Conservation (phyloP, 2,329 filamentous ascomycete species). For the Cladosporium sp. region DNA sequence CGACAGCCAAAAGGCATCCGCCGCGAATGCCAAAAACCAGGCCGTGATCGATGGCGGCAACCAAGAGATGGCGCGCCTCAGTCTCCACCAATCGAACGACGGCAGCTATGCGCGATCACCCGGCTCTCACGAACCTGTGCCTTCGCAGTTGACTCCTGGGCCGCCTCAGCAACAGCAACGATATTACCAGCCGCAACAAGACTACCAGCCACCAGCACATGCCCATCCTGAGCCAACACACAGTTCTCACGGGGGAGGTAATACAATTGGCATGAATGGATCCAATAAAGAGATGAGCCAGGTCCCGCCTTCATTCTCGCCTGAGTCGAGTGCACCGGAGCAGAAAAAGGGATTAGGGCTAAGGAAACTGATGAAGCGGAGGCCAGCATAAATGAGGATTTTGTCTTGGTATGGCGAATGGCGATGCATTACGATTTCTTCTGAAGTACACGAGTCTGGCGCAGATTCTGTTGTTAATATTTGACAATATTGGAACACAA, state of each 20-base stretch:
- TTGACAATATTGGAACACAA: no score
- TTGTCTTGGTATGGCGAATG: no score
- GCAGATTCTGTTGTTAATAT: no score
- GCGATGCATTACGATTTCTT: no score
- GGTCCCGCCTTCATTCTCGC: constrained; percentile 4
- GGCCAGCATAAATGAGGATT: neutral
- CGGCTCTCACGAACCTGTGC: neutral
- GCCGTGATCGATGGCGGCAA: constrained; percentile 21
- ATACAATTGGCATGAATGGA: neutral
- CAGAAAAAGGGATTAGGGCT: constrained; percentile 10
- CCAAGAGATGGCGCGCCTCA: constrained; percentile 18
- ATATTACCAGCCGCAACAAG: neutral
- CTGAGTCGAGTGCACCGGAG: constrained; percentile 1
- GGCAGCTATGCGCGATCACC: neutral
- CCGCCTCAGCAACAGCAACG: neutral
- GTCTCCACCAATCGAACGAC: neutral
- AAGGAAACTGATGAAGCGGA: constrained; percentile 12
- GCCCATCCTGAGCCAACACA: neutral
- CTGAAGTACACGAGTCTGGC: no score
- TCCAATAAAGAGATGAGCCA: constrained; percentile 3
- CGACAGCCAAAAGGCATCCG: constrained; percentile 24
- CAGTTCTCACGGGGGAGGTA: neutral
- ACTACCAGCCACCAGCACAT: neutral
- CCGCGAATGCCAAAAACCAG: constrained; percentile 24
- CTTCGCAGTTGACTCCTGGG: neutral